Base-by-base conservation (phyloP, 352 stramenopile genomes). In the Phytopythium delawarense region DNA sequence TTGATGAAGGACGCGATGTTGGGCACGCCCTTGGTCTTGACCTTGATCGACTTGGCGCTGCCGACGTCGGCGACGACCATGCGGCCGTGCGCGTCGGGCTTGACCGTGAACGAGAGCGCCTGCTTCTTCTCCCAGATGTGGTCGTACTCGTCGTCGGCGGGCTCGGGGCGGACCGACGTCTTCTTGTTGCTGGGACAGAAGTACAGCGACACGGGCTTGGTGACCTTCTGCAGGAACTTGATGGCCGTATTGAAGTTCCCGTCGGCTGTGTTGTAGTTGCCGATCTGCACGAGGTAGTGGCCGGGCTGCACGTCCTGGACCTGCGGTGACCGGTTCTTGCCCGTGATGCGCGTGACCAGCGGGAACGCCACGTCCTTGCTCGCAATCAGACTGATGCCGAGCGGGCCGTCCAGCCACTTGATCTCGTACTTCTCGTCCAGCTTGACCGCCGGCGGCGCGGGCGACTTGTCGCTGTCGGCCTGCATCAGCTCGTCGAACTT, bases 101-200 rank as follows among this genome's bases (percentile, higher is more conserved):
- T 84, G 39, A 96, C 82, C 1, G 87, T 96, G 44, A 96, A 96
- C 20, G 69, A 81, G 50, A 96, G 70, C 18, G 87, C 76, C 42
- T 96, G 87, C 63, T 96, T 96, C 78, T 96, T 96, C 60, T 96
- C 87, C 87, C 87, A 96, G 16, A 91, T 71, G 52, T 96, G 87
- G 30, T 96, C 87, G 55, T 92, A 96, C 51, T 96, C 87, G 56
- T 96, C 84, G 5, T 71, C 71, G 0, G 70, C 63, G 1, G 82
- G 57, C 1, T 96, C 84, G 7, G 87, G 87, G 4, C 84, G 87
- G 21, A 76, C 71, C 20, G 84, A 94, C 28, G 81, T 55, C 62
- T 92, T 90, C 59, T 93, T 91, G 64, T 88, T 89, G 52, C 86
- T 81, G 1, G 87, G 87, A 28, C 83, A 93, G 51, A 96, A 96